Base-by-base conservation (phyloP, 169 alveolate genomes). In the Cyclospora cayetanensis region DNA sequence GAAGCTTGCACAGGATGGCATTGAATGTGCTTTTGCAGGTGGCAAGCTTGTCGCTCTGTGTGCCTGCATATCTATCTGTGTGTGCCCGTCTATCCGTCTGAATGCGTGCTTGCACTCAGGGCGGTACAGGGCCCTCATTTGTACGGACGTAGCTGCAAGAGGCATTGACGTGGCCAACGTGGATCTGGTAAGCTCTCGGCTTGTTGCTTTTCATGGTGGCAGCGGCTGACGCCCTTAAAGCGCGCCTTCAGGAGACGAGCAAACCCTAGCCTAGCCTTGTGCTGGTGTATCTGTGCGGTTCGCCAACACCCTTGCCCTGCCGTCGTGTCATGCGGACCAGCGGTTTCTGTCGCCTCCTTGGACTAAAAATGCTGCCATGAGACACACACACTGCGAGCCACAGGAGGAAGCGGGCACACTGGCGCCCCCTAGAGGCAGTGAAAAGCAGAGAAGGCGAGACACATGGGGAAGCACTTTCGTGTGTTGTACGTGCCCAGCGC, bases 61-160 rank as follows among this genome's bases (percentile, higher is more conserved):
- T 53, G 22, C 22, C 22, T 22, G 22, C 66, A 53, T 46, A 15
- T 46, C 15, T 46, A 46, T 11, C 60, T 46, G 60, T 46, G 60
- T 11, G 15, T 11, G 7, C 43, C 79, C 37, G 7, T 35, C 15
- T 66, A 31, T 66, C 15, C 15, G 15, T 66, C 7, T 11, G 15
- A 11, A 31, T 66, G 15, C 15, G n/a, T 66, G 7, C 79, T 39
- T 65, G 43, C 96, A 65, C 97, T 94, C 98, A 83, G 99, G 99
- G 5, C 96, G 96, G 60, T 94, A 98, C 52, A 97, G 97, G 66
- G 97, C 98, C 55, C 95, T 99, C 76, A 98, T 99, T n/a, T 99
- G 99, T 43, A 98, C 99, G 9, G 99, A 99, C 94, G 99, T 99
- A 34, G 99, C 99, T 15, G 99, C 99, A 34, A 94, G 99, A 90